These are phyloP conservation scores for Oehlia diaphana DNA, from an alignment of 192 early-diverging fungal species.

Conservation along the genomic window DNA sequence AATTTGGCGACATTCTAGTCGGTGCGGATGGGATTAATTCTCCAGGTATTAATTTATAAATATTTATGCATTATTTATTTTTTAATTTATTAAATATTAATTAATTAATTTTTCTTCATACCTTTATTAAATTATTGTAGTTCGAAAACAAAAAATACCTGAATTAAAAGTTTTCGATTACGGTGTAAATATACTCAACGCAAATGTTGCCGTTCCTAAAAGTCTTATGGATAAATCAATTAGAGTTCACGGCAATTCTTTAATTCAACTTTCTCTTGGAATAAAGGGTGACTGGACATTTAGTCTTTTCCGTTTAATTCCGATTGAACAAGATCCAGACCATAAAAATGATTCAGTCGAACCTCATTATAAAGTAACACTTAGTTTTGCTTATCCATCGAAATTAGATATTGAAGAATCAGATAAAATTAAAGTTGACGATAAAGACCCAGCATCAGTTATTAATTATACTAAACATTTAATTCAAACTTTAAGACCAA, in stretches of 20 bases:
- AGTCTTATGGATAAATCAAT: background rate
- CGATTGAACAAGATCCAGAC: background rate
- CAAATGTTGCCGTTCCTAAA: background rate
- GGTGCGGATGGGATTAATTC: conserved; percentile 23
- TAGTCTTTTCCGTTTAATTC: background rate
- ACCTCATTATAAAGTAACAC: background rate
- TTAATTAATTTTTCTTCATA: too few relatives aligned
- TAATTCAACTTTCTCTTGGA: background rate
- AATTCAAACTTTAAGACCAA: too few relatives aligned
- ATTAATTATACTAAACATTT: too few relatives aligned
- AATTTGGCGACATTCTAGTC: conserved; percentile 10
- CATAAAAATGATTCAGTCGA: background rate
- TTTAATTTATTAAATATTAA: background rate
- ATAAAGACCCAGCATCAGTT: too few relatives aligned
- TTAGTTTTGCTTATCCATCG: background rate
- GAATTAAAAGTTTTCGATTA: background rate
- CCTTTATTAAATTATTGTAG: background rate
- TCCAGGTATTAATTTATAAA: conserved; percentile 2
- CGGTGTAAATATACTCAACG: background rate
- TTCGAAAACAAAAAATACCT: conserved; percentile 8
- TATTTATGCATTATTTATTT: background rate
- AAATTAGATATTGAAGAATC: background rate
- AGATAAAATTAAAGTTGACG: too few relatives aligned
- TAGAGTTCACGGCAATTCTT: background rate
- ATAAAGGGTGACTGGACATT: background rate